These are phyloP conservation scores for Bisporella sp. DNA, from an alignment of 2,329 filamentous ascomycete species.

Conservation along the genomic window DNA sequence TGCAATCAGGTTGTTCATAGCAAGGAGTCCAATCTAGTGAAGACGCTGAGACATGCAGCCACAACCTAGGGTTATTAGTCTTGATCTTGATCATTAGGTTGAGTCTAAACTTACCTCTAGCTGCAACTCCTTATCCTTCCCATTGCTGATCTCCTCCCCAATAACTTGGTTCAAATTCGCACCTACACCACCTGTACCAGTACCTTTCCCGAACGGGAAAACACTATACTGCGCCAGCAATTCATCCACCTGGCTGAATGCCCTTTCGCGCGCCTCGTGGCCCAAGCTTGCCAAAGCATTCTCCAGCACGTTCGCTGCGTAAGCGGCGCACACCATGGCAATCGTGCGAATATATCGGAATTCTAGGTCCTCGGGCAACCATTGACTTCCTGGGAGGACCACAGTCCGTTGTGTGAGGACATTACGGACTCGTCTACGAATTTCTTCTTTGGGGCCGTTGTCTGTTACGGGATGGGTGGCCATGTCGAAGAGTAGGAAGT, in stretches of 20 bases:
- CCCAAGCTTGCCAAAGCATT: slow-evolving; percentile 92
- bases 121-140: slow-evolving; percentile 91
- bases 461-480: slow-evolving; percentile 96
- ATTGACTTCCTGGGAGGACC: slow-evolving; percentile 78
- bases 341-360: slow-evolving; percentile 90
- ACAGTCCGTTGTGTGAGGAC: slow-evolving; percentile 91
- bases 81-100: slow-evolving; percentile 5
- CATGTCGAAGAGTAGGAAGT: slow-evolving; percentile 99
- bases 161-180: slow-evolving; percentile 88
- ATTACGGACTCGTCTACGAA: slow-evolving; percentile 84
- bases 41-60: slow-evolving; percentile 92
- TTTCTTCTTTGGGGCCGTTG: slow-evolving; percentile 94
- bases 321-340: slow-evolving; percentile 94
- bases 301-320: slow-evolving; percentile 95
- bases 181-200: slow-evolving; percentile 72
- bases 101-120: slow-evolving; percentile 67
- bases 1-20: slow-evolving; percentile 46
- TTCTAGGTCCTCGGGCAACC: slow-evolving; percentile 88
- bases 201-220: slow-evolving; percentile 82
- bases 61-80: slow-evolving; percentile 46
- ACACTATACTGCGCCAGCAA: slow-evolving; percentile 93
- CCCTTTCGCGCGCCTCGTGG: slow-evolving; percentile 88
- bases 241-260: slow-evolving; percentile 96
- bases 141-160: slow-evolving; percentile 75
- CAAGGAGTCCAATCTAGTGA: slow-evolving; percentile 92